phyloP scores from a whole-genome alignment of 1,139 yeast genomes.

The Blastobotrys ciferrii region DNA sequence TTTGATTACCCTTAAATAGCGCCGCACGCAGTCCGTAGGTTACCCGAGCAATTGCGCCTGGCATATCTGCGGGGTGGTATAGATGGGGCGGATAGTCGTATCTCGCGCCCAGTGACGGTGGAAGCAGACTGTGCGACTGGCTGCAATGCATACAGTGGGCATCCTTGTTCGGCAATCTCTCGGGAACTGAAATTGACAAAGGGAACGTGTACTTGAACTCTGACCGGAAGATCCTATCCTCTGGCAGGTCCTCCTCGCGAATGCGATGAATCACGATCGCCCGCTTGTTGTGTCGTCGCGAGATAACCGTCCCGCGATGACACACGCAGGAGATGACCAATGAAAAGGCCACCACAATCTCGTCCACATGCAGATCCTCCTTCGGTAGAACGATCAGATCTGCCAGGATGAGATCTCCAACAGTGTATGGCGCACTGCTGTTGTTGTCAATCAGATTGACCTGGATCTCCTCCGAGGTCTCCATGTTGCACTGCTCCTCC shows the following conservation, averaged over 20 bases:
- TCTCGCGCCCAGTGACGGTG: background rate
- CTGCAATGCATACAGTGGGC: background rate
- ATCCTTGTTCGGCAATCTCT: background rate
- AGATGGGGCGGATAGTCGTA: constrained; percentile 1
- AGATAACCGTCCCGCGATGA: background rate
- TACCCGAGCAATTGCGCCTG: constrained; percentile 1
- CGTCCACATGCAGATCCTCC: background rate
- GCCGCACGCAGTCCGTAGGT: constrained; percentile 4
- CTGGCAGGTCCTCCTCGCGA: background rate
- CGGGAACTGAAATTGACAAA: constrained; percentile 1
- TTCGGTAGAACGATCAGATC: background rate
- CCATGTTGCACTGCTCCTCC: background rate
- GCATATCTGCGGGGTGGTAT: background rate
- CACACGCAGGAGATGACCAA: background rate
- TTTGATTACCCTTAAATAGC: background rate
- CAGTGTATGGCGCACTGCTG: background rate
- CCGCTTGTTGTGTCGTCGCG: constrained; percentile 1
- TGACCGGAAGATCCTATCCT: background rate
- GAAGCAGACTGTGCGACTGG: background rate
- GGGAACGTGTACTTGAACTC: constrained; percentile 1
- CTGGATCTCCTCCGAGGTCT: background rate
- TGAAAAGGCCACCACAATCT: constrained; percentile 3
- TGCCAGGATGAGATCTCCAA: constrained; percentile 1
- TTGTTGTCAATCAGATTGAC: background rate
- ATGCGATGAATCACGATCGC: background rate